A percentile compares a stretch with the other conserved stretches of the same genome.
These are phyloP conservation scores for Amphirosellinia nigrospora DNA, from an alignment of 495 filamentous ascomycete genomes.

Conservation along the genomic window DNA sequence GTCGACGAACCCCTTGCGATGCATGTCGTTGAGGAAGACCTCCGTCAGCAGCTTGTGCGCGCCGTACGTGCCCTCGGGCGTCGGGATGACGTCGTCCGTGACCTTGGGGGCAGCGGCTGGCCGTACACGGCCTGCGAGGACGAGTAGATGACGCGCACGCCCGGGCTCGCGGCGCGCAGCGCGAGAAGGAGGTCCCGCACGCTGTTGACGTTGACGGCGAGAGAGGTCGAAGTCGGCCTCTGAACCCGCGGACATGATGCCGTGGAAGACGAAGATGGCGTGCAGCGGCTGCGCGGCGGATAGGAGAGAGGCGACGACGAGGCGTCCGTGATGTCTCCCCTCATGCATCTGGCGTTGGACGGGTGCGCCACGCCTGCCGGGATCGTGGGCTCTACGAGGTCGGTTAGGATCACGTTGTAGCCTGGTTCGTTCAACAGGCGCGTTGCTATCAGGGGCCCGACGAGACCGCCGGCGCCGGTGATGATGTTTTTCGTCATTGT, in stretches of 20 bases:
- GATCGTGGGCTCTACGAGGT: conserved; percentile 63
- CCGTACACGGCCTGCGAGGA: conserved; percentile 51
- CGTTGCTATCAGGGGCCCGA: conserved; percentile 70
- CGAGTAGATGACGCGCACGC: conserved; percentile 69
- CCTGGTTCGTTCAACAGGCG: conserved; percentile 65
- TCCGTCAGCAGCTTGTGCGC: conserved; percentile 81
- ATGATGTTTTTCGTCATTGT: conserved; percentile 64
- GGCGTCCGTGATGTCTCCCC: conserved; percentile 67
- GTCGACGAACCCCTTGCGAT: conserved; percentile 71
- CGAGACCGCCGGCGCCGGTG: conserved; percentile 73
- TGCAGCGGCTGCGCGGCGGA: conserved; percentile 54
- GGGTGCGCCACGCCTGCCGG: conserved; percentile 60
- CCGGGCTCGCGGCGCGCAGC: conserved; percentile 62
- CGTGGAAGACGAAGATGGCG: conserved; percentile 79
- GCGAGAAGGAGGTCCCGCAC: conserved; percentile 67
- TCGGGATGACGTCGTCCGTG: conserved; percentile 59
- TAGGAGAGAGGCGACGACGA: conserved; percentile 55
- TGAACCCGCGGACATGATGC: conserved; percentile 81
- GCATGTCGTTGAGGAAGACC: conserved; percentile 76
- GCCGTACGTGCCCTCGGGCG: conserved; percentile 75
- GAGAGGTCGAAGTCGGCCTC: conserved; percentile 80
- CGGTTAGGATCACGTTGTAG: conserved; percentile 67
- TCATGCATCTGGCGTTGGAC: conserved; percentile 57
- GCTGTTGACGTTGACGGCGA: conserved; percentile 77
- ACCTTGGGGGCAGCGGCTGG: conserved; percentile 43